These are phyloP conservation scores for Adansonia gregorii DNA, from an alignment of 441 rosid genomes.

Conservation along the genomic window DNA sequence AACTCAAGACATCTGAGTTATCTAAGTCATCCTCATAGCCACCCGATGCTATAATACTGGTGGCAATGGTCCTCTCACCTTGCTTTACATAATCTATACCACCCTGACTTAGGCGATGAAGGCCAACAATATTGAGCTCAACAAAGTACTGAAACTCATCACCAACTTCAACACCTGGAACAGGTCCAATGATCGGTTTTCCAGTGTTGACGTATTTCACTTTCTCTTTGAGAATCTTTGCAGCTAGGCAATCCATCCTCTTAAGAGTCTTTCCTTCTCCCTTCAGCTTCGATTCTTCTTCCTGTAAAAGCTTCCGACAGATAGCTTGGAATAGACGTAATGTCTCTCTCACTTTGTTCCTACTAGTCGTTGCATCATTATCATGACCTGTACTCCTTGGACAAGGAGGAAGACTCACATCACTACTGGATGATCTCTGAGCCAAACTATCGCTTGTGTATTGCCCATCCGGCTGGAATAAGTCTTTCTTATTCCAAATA, in stretches of 20 bases:
- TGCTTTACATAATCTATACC: constrained; percentile 77
- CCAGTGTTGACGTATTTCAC: constrained; percentile 48
- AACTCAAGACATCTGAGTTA: constrained; percentile 69
- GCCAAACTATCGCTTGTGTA: constrained; percentile 3
- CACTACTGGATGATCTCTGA: constrained; percentile 17
- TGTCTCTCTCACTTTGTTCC: constrained; percentile 74
- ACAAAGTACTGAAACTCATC: constrained; percentile 84
- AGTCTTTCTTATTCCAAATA: constrained; percentile 32
- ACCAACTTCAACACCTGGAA: constrained; percentile 91
- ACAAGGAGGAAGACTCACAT: constrained; percentile 43
- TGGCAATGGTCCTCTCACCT: constrained; percentile 47
- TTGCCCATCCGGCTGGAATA: constrained; percentile 29
- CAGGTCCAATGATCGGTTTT: constrained; percentile 57
- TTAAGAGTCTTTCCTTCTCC: constrained; percentile 35
- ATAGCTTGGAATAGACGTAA: constrained; percentile 70
- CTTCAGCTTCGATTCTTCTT: constrained; percentile 61
- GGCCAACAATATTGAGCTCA: constrained; percentile 83
- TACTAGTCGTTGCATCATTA: constrained; percentile 35
- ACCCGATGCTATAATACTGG: constrained; percentile 84
- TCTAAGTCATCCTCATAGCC: constrained; percentile 78
- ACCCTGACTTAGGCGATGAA: constrained; percentile 69
- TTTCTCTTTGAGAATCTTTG: constrained; percentile 57
- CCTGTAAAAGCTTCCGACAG: constrained; percentile 69
- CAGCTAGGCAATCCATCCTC: constrained; percentile 67
- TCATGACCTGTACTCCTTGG: constrained; percentile 28